Conservation (phyloP, 2,329 filamentous ascomycete genomes). For the Drechslera avenae region DNA sequence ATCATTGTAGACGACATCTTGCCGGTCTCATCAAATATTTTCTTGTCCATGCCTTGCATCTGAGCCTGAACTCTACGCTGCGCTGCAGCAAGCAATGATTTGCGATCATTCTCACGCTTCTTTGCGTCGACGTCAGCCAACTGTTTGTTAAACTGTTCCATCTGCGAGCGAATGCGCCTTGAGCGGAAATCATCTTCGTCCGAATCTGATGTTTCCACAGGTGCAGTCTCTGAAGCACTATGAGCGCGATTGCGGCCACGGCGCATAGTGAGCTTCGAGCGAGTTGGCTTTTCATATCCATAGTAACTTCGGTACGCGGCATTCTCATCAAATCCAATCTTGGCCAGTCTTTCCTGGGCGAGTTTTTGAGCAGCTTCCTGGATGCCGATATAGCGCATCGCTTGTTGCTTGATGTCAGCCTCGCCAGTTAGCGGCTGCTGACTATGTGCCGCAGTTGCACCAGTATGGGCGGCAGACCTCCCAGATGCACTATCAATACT, state of each 20-base stretch:
- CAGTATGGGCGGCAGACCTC: slow-evolving; percentile 42
- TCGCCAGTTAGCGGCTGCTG: slow-evolving; percentile 38
- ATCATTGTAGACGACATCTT: slow-evolving; percentile 70
- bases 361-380: slow-evolving; percentile 88
- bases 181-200: slow-evolving; percentile 69
- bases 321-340: slow-evolving; percentile 73
- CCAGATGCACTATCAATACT: slow-evolving; percentile 56
- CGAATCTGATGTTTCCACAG: slow-evolving; percentile 33
- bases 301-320: slow-evolving; percentile 78
- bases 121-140: slow-evolving; percentile 71
- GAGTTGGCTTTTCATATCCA: slow-evolving; percentile 60
- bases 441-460: slow-evolving; percentile 41
- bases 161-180: slow-evolving; percentile 74
- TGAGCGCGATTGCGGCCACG: slow-evolving; percentile 65
- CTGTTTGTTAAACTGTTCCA: slow-evolving; percentile 75
- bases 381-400: slow-evolving; percentile 63
- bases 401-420: slow-evolving; percentile 59
- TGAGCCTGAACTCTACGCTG: slow-evolving; percentile 83
- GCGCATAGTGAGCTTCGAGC: slow-evolving; percentile 57
- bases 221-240: slow-evolving; percentile 63
- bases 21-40: slow-evolving; percentile 76
- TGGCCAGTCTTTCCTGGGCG: slow-evolving; percentile 80
- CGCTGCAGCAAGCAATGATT: slow-evolving; percentile 75
- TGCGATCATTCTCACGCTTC: slow-evolving; percentile 76
- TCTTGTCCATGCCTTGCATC: slow-evolving; percentile 81